Percentiles rank a stretch among this genome's conserved stretches.
These are phyloP conservation scores for Solanum chaucha DNA, from an alignment of 257 asterid species.

Conservation along the genomic window DNA sequence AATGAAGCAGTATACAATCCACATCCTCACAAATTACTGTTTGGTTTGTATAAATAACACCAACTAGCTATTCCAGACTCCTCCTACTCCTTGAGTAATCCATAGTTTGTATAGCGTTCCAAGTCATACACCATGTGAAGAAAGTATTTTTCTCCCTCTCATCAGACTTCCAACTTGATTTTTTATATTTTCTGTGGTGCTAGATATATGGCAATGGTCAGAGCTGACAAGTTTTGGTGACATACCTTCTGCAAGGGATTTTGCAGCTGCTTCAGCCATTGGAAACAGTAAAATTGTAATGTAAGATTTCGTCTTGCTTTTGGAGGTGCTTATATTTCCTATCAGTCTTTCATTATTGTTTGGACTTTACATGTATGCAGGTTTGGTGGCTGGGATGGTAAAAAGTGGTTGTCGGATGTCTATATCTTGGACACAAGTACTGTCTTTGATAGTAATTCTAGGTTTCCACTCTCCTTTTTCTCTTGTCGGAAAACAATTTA, in stretches of 20 bases:
- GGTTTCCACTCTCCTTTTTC: not conserved
- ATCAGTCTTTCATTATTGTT: conserved; percentile 5
- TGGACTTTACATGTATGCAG: conserved; percentile 29
- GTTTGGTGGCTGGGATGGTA: conserved; percentile 99
- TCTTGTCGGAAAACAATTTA: not conserved
- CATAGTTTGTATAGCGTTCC: not conserved
- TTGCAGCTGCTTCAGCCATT: conserved; percentile 91
- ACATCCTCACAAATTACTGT: not conserved
- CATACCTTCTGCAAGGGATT: conserved; percentile 93
- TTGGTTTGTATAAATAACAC: not conserved
- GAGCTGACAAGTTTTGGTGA: conserved; percentile 97
- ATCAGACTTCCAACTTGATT: not conserved
- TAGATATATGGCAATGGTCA: conserved; percentile 99
- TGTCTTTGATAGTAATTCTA: not conserved
- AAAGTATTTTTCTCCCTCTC: not conserved
- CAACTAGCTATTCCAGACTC: not conserved
- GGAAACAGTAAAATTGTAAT: conserved; percentile 90
- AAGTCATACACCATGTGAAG: not conserved
- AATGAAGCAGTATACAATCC: not conserved
- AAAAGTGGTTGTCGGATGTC: conserved; percentile 96
- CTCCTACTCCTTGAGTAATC: not conserved
- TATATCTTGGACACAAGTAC: conserved; percentile 85
- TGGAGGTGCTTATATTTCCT: conserved; percentile 7
- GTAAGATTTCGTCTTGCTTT: conserved; percentile 23
- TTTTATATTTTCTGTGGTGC: not conserved